Evolutionary conservation across 768 basidiomycete genomes (phyloP), one percentile per base, ranked within the genome.

Genomic region (Leccinum imitatum): DNA sequence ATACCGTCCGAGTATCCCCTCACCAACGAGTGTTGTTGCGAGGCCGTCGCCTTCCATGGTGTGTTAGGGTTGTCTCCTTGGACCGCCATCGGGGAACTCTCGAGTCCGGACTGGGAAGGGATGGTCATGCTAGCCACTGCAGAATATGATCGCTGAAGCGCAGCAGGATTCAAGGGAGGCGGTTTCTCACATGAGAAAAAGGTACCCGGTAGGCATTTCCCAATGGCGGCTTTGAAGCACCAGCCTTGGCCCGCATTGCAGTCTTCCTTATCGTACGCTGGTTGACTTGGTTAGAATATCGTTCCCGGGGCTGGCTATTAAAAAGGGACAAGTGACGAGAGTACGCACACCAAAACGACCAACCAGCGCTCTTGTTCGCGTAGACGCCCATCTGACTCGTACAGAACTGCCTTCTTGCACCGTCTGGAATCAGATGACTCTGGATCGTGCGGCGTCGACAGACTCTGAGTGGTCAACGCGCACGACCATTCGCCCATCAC

Each of bases 191-290:
- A 87, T 0, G 82, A 77, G 67, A 79, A 86, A 71, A 91, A 90
- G 10, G 77, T 80, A 4, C 74, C 62, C 0, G 88, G 87, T 5
- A 90, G 78, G 41, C 72, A 78, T 13, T 76, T 80, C 9, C 83
- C 84, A 30, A 88, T 82, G 0, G 84, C 84, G 3, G 78, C 71
- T 55, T 77, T 82, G 77, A 90, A 89, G 66, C 88, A 90, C 89
- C 88, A 90, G 8, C 82, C 86, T 13, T 77, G 76, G 59, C 88
- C 86, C 19, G 74, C 69, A 7, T 79, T 74, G 60, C 87, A 90
- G 9, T 73, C 77, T 66, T 90, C 89, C 61, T 83, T 87, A 57
- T 79, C 76, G 63, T 85, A 88, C 3, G 85, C 84, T 87, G 48
- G 44, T 56, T 25, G 14, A n/a, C 27, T 27, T 5, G 3, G 19